Percentiles rank a stretch among this genome's conserved stretches.
These are phyloP conservation scores for Paracamarosporium sp. DNA, from an alignment of 2,329 filamentous ascomycete species.

Conservation along the genomic window DNA sequence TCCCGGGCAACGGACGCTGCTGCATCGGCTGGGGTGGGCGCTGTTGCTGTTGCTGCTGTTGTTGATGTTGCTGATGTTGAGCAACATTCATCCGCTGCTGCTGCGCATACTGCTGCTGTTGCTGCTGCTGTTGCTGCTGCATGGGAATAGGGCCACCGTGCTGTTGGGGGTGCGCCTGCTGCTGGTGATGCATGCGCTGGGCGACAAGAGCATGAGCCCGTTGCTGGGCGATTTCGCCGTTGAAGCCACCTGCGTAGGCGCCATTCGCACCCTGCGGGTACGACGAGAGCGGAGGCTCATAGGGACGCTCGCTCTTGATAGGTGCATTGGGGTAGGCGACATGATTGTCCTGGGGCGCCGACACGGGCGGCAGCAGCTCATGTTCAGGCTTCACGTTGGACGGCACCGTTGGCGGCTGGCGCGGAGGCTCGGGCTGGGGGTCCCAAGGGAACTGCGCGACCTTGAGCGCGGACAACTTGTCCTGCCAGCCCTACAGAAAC, in stretches of 20 bases:
- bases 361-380: constrained; percentile 36
- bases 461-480: constrained; percentile 82
- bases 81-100: constrained; percentile 34
- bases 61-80: constrained; percentile 32
- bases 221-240: constrained; percentile 59
- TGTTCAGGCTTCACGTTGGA: constrained; percentile 48
- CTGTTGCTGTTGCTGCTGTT: constrained; percentile 34
- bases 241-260: constrained; percentile 41
- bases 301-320: constrained; percentile 60
- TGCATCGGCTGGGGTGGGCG: constrained; percentile 45
- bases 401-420: constrained; percentile 50
- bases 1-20: constrained; percentile 48
- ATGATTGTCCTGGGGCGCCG: constrained; percentile 31
- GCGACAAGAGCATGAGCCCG: constrained; percentile 58
- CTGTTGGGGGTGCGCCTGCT: constrained; percentile 28
- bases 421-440: constrained; percentile 67
- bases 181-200: constrained; percentile 39
- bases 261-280: constrained; percentile 43
- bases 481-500: constrained; percentile 81
- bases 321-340: constrained; percentile 45
- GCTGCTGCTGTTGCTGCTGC: constrained; percentile 31
- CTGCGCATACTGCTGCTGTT: constrained; percentile 31
- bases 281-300: constrained; percentile 33
- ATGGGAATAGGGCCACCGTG: constrained; percentile 24
- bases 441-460: constrained; percentile 96